A percentile compares a stretch with the other conserved stretches of the same genome.
These are phyloP conservation scores for Plantago coronopus DNA, from an alignment of 305 asterid species.

Conservation along the genomic window DNA sequence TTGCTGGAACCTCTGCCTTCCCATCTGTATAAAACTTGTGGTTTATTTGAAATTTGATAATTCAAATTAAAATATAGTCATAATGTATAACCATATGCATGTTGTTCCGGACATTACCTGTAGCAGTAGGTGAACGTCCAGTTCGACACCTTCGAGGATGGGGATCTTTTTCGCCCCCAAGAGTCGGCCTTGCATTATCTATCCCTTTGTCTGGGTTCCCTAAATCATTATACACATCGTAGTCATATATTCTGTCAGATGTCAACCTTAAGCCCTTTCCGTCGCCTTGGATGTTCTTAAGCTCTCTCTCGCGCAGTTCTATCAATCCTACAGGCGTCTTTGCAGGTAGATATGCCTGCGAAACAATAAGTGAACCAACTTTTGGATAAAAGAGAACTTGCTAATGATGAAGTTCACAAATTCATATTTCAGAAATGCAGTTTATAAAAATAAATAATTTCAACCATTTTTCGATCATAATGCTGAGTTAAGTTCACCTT, in stretches of 20 bases:
- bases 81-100: too few relatives aligned
- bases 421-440: neutral
- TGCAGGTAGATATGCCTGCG: constrained; percentile 78
- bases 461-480: neutral
- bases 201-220: constrained; percentile 89
- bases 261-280: constrained; percentile 68
- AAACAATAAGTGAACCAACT: too few relatives aligned
- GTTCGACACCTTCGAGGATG: constrained; percentile 90
- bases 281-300: constrained; percentile 69
- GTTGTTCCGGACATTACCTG: too few relatives aligned
- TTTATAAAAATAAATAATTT: too few relatives aligned
- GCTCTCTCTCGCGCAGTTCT: constrained; percentile 72
- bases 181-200: constrained; percentile 66
- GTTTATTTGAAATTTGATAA: too few relatives aligned
- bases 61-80: too few relatives aligned
- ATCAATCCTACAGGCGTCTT: constrained; percentile 83
- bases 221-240: constrained; percentile 75
- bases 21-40: too few relatives aligned
- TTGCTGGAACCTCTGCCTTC: too few relatives aligned
- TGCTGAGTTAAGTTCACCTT: constrained; percentile 40
- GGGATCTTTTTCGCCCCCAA: constrained; percentile 65
- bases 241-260: constrained; percentile 78
- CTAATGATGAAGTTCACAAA: neutral
- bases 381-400: constrained; percentile 5
- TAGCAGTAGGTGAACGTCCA: constrained; percentile 54